Conservation (phyloP, 2,329 filamentous ascomycete genomes). For the Clonostachys rhizophaga region DNA sequence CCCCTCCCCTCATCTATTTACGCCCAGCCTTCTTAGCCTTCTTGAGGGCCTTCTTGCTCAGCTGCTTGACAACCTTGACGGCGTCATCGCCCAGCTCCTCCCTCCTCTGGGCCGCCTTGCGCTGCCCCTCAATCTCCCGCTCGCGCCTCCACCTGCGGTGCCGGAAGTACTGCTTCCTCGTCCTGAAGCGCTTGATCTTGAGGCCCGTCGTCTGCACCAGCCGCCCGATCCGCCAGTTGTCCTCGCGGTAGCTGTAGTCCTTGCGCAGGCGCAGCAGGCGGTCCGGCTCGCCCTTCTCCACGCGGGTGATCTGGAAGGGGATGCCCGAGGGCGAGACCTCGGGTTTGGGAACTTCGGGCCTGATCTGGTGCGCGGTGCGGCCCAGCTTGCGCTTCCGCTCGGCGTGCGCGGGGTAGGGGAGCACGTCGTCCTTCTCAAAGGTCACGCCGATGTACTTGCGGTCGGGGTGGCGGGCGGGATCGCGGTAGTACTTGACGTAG, state of each 20-base stretch:
- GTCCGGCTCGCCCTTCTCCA: constrained; percentile 32
- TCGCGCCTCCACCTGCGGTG: constrained; percentile 35
- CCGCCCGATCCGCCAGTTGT: constrained; percentile 54
- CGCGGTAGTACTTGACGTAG: constrained; percentile 96
- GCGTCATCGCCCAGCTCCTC: constrained; percentile 20
- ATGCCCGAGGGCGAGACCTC: constrained; percentile 45
- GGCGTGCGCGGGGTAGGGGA: constrained; percentile 73
- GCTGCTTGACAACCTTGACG: constrained; percentile 16
- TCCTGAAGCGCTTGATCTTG: constrained; percentile 42
- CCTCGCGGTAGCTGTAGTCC: constrained; percentile 56
- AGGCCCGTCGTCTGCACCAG: constrained; percentile 46
- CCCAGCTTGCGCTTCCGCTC: constrained; percentile 71
- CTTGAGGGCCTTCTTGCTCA: constrained; percentile 28
- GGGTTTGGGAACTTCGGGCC: constrained; percentile 24
- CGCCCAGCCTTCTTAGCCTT: constrained; percentile 19
- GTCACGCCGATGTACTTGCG: constrained; percentile 93
- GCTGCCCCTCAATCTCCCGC: constrained; percentile 33
- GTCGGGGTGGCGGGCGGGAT: constrained; percentile 76
- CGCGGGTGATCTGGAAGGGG: constrained; percentile 37
- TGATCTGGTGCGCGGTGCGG: constrained; percentile 55
- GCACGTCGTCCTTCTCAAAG: constrained; percentile 73
- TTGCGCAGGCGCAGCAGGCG: constrained; percentile 43
- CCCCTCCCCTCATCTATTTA: constrained; percentile 23
- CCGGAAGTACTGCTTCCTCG: constrained; percentile 44
- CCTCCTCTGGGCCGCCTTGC: constrained; percentile 26